phyloP scores from a whole-genome alignment of 495 filamentous ascomycete species.

The Eremomyces bilateralis region DNA sequence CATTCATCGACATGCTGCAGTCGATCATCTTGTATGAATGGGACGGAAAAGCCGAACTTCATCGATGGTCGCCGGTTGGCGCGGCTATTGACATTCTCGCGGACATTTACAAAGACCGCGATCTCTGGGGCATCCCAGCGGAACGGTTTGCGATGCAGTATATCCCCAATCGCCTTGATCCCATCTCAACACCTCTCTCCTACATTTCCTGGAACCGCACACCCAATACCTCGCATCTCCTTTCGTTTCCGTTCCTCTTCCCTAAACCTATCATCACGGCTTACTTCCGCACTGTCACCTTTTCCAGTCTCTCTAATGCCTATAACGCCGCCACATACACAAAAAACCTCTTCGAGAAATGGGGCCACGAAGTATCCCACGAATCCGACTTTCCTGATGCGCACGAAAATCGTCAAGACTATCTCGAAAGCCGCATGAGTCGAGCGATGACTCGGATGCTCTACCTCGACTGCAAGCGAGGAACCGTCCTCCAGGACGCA shows the following conservation, averaged over 20 bases:
- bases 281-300: conserved; percentile 80
- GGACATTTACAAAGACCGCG: conserved; percentile 36
- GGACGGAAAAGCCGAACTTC: conserved; percentile 50
- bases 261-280: conserved; percentile 46
- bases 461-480: conserved; percentile 52
- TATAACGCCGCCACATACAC: conserved; percentile 47
- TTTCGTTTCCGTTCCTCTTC: conserved; percentile 70
- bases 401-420: neutral
- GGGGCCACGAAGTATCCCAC: conserved; percentile 5
- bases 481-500: conserved; percentile 50
- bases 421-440: conserved; percentile 25
- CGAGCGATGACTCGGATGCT: conserved; percentile 48
- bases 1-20: conserved; percentile 55
- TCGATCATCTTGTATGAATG: conserved; percentile 55
- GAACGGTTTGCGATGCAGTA: conserved; percentile 27
- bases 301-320: conserved; percentile 54
- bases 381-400: neutral
- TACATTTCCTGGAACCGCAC: conserved; percentile 40
- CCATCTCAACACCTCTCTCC: conserved; percentile 48
- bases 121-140: neutral
- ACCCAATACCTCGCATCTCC: conserved; percentile 46
- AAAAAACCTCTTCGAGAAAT: conserved; percentile 31
- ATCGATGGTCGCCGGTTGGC: conserved; percentile 41
- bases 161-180: conserved; percentile 56
- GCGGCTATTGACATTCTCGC: conserved; percentile 52